phyloP scores from a whole-genome alignment of 805 yeast genomes.

The Teunomyces kruisii region DNA sequence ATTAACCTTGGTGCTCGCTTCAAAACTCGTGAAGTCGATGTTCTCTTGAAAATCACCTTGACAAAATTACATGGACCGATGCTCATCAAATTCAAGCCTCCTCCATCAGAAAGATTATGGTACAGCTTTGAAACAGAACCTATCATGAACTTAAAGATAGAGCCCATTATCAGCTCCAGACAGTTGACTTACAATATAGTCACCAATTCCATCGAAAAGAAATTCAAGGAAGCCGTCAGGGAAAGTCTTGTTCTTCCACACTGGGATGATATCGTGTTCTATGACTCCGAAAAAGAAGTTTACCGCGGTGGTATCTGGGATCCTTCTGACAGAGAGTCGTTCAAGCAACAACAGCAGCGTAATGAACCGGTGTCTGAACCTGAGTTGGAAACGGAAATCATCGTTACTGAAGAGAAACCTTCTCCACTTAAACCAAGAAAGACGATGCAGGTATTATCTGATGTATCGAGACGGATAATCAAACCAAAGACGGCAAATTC shows the following conservation, averaged over 20 bases:
- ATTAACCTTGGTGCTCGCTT: slow-evolving; percentile 75
- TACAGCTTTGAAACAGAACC: slow-evolving; percentile 85
- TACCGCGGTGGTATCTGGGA: slow-evolving; percentile 97
- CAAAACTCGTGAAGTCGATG: slow-evolving; percentile 70
- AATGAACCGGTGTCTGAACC: slow-evolving; percentile 1
- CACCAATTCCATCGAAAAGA: slow-evolving; percentile 75
- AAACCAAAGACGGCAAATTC: slow-evolving; percentile 1
- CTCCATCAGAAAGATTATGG: slow-evolving; percentile 92
- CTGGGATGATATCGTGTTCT: slow-evolving; percentile 85
- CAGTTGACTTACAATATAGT: slow-evolving; percentile 75
- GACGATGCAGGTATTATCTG: slow-evolving; percentile 17
- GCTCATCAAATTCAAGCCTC: slow-evolving; percentile 71
- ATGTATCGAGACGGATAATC: slow-evolving; percentile 22
- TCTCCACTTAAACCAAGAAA: background rate
- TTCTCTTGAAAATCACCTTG: slow-evolving; percentile 68
- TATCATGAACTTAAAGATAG: slow-evolving; percentile 67
- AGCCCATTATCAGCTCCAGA: slow-evolving; percentile 88
- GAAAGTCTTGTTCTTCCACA: slow-evolving; percentile 82
- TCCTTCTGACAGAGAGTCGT: slow-evolving; percentile 26
- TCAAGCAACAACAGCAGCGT: background rate
- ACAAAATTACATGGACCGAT: slow-evolving; percentile 73
- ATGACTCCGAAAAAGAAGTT: slow-evolving; percentile 61
- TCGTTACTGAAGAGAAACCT: background rate
- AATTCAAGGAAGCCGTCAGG: slow-evolving; percentile 73
- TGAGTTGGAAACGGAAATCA: background rate